phyloP scores from a whole-genome alignment of 306 rosid genomes.

The Acacia confusa region DNA sequence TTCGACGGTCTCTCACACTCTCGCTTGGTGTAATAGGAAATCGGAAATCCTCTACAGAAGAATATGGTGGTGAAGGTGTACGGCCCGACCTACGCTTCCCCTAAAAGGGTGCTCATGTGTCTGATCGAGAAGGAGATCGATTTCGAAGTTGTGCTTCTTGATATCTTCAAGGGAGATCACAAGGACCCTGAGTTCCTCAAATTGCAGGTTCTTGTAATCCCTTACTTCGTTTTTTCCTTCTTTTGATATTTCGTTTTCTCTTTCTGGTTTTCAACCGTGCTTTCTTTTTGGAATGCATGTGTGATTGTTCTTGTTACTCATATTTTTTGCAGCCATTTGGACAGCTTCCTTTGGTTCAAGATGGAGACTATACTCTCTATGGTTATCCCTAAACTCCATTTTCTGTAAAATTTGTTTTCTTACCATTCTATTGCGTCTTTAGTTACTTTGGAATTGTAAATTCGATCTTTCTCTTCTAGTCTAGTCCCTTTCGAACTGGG shows the following conservation, averaged over 20 bases:
- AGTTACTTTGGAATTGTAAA: neutral
- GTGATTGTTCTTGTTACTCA: neutral
- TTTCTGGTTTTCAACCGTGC: neutral
- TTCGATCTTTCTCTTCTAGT: neutral
- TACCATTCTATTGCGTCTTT: neutral
- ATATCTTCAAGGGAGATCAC: conserved; percentile 46
- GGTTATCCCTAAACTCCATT: conserved; percentile 32
- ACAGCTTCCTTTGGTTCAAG: conserved; percentile 50
- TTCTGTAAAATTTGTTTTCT: neutral
- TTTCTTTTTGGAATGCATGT: neutral
- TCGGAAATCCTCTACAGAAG: neutral
- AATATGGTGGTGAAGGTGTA: conserved; percentile 54
- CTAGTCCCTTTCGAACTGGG: neutral
- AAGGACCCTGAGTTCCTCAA: conserved; percentile 42
- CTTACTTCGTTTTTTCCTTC: neutral
- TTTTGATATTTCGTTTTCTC: neutral
- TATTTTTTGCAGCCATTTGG: conserved; percentile 51
- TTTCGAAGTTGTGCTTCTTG: conserved; percentile 43
- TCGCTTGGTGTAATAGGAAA: neutral
- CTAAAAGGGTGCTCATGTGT: conserved; percentile 47
- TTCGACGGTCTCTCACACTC: too few species aligned
- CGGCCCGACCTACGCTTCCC: conserved; percentile 44
- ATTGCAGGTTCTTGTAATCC: conserved; percentile 37
- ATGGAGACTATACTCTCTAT: conserved; percentile 52
- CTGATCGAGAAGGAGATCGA: conserved; percentile 53